A percentile compares a stretch with the other conserved stretches of the same genome.
Evolutionary conservation across 2,329 filamentous ascomycete species (phyloP).

Genomic region (Pseudogymnoascus sp.): DNA sequence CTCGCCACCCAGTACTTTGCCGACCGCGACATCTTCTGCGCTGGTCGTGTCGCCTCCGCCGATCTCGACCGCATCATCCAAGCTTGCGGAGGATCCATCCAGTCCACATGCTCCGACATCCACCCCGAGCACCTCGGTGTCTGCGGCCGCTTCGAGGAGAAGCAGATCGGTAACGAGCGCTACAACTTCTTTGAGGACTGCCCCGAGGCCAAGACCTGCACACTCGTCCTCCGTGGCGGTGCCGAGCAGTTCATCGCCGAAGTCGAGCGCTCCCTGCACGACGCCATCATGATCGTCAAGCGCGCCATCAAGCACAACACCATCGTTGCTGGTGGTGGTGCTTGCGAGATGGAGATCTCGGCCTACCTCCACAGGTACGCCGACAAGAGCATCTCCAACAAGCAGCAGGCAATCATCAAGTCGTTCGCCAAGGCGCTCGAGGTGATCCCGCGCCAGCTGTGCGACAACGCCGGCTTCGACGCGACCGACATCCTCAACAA

Average conservation of each 20-base stretch:
- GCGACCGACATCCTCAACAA: slow-evolving; percentile 97
- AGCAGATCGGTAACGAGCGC: slow-evolving; percentile 92
- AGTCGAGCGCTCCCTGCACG: slow-evolving; percentile 93
- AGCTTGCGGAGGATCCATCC: slow-evolving; percentile 83
- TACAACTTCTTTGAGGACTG: slow-evolving; percentile 99
- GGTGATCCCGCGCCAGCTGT: slow-evolving; percentile 91
- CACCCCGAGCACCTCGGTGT: slow-evolving; percentile 79
- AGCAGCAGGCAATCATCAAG: slow-evolving; percentile 97
- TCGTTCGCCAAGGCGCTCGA: slow-evolving; percentile 95
- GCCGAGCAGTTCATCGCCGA: slow-evolving; percentile 99
- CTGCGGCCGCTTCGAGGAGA: slow-evolving; percentile 86
- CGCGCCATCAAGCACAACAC: slow-evolving; percentile 89
- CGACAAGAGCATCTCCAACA: slow-evolving; percentile 84
- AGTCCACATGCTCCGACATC: slow-evolving; percentile 96
- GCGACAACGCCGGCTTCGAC: slow-evolving; percentile 97
- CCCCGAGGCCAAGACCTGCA: slow-evolving; percentile 93
- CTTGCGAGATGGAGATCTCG: slow-evolving; percentile 92
- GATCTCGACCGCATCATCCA: slow-evolving; percentile 96
- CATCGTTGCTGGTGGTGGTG: slow-evolving; percentile 92
- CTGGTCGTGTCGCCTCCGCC: slow-evolving; percentile 80
- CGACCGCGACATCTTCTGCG: slow-evolving; percentile 96
- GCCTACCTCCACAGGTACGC: slow-evolving; percentile 88
- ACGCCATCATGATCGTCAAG: slow-evolving; percentile 99
- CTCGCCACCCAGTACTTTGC: slow-evolving; percentile 96
- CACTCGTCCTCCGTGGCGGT: slow-evolving; percentile 85